Conservation (phyloP, 2,329 filamentous ascomycete species). For the Hypoxylon sp. region DNA sequence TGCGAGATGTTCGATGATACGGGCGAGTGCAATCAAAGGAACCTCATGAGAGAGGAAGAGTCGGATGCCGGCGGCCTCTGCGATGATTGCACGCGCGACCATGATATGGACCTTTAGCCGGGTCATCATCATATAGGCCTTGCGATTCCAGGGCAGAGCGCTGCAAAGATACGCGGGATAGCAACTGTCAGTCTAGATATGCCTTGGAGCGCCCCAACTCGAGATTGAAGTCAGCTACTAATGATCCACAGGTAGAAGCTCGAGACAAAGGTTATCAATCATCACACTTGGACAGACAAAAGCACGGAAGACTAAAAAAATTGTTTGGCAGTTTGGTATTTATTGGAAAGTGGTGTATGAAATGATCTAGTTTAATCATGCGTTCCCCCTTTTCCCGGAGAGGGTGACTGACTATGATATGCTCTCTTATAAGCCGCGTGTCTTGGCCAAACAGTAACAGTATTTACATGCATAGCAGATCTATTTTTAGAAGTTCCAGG, state of each 20-base stretch:
- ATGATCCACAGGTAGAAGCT: background rate
- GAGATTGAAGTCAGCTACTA: background rate
- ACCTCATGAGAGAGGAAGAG: conserved; percentile 43
- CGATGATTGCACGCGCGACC: conserved; percentile 46
- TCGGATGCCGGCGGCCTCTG: conserved; percentile 48
- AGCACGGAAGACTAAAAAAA: conserved; percentile 3
- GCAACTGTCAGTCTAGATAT: background rate
- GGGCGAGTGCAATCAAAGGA: conserved; percentile 43
- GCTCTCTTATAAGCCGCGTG: background rate
- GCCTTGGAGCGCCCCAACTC: background rate
- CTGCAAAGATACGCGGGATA: background rate
- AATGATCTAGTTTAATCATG: conserved; percentile 18
- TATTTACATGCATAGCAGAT: conserved; percentile 3
- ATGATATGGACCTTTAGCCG: conserved; percentile 36
- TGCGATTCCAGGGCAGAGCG: background rate
- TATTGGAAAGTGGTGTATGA: conserved; percentile 17
- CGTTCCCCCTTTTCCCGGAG: conserved; percentile 7
- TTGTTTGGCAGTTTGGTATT: conserved; percentile 2
- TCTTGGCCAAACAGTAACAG: background rate
- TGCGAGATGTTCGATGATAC: conserved; percentile 43
- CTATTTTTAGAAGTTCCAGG: conserved; percentile 15
- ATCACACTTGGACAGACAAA: conserved; percentile 8
- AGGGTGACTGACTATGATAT: conserved; percentile 22
- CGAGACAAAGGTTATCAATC: conserved; percentile 6
- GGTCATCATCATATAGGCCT: background rate